Evolutionary conservation across 257 asterid genomes (phyloP), one percentile per base, ranked within the genome.

Genomic region (Euphrasia confusa): DNA sequence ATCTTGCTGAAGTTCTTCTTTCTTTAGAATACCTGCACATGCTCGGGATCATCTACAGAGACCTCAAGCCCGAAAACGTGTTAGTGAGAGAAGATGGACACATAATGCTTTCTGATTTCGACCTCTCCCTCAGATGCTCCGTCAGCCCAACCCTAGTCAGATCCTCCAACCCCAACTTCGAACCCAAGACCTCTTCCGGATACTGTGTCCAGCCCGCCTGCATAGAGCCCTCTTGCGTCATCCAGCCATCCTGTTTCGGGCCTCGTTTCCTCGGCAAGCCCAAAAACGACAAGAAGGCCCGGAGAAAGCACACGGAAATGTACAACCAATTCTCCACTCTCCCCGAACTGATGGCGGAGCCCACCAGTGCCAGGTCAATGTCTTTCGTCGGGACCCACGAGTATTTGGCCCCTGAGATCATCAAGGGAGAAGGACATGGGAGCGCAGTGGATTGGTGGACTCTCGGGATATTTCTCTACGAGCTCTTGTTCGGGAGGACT

Each of bases 401-500:
- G 37, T 82, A 82, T 17, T 64, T 82, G 48, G 88, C 88, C 1
- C 88, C 88, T 0, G 88, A 82, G 33, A 82, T 82, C 54, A 82
- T 82, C 52, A 82, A 82, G 10, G 88, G 88, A 1, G 85, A 79
- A 60, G 85, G 88, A 37, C 88, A 82, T 21, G 88, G 88, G 68
- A 79, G 84, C 8, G 84, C 88, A 0, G 88, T 82, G 37, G 88
- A 82, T 57, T 82, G 88, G 88, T 82, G 88, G 88, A 82, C 88
- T 0, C 71, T 82, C 2, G 85, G 88, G 40, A 67, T 79, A 4
- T 82, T 82, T 37, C 67, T 82, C 0, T 82, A 82, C 15, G 88
- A 82, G 78, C 85, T 82, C 21, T 40, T 82, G 64, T 82, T 77
- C 24, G 84, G 88, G 10, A 62, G 83, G 24, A 82, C 88, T 0